Evolutionary conservation across 352 stramenopile species (phyloP), one percentile per base, ranked within the genome.

Genomic region (Pythium vanterpoolii): DNA sequence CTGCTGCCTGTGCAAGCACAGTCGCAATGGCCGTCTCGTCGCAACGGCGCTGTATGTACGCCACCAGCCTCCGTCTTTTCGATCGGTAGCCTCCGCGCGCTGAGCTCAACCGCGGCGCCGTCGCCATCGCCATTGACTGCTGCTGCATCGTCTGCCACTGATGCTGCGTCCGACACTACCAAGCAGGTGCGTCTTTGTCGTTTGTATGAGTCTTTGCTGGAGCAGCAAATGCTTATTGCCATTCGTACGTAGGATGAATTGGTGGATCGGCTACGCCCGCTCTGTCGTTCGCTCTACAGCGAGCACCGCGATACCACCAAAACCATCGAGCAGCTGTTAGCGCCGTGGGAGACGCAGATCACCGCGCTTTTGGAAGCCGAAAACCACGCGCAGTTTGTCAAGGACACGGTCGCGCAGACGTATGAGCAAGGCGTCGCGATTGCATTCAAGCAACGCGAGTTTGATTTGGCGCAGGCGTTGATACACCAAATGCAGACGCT

Each of bases 351-450:
- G 5, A 27, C 55, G 19, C 64, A 75, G 36, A 27, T 89, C 14
- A 48, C 57, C 7, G 30, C 14, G 5, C 44, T 86, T n/a, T 47
- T 74, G 58, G 31, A 31, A 30, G 24, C 10, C 31, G 47, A 50
- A 4, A 13, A 44, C 14, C n/a, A 55, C n/a, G 19, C 43, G 0
- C n/a, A 57, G 8, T 6, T 62, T 14, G 49, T 86, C 0, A 34
- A 38, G 13, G 44, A 71, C 27, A 69, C 87, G 40, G 55, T 89
- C 28, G 51, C 46, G 24, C 61, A 64, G 5, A 79, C 69, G 4
- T 92, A 90, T 57, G 79, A 89, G 46, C 81, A 71, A 38, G 82
- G 73, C 40, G 69, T 92, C 14, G 79, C 82, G 11, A 88, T 92
- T 55, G 73, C 79, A 16, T 74, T 73, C 52, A 92, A 92, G 69